Evolutionary conservation across 2,329 filamentous ascomycete species (phyloP).

Genomic region (Hymenoscyphus scutula): DNA sequence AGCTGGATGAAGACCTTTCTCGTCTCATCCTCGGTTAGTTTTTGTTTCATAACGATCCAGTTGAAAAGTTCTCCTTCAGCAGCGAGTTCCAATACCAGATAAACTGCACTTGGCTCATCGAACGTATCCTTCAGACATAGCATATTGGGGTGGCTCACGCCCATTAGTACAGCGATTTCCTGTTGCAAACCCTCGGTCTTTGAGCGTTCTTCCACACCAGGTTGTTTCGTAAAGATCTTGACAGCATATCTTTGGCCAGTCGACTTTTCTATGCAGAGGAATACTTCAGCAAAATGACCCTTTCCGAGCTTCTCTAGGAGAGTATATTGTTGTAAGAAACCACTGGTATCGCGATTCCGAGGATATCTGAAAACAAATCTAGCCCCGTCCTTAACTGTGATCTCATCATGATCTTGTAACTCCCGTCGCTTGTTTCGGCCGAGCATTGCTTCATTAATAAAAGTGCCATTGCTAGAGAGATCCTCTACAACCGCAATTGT

Average conservation of each 20-base stretch:
- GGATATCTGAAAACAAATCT: slow-evolving; percentile 93
- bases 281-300: slow-evolving; percentile 93
- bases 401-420: slow-evolving; percentile 85
- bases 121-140: slow-evolving; percentile 94
- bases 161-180: slow-evolving; percentile 94
- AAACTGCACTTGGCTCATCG: slow-evolving; percentile 85
- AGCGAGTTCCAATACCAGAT: slow-evolving; percentile 86
- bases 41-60: slow-evolving; percentile 86
- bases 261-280: slow-evolving; percentile 82
- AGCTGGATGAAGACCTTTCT: slow-evolving; percentile 87
- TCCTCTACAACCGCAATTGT: slow-evolving; percentile 81
- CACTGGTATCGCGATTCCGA: slow-evolving; percentile 67
- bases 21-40: slow-evolving; percentile 78
- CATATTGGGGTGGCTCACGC: slow-evolving; percentile 92
- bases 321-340: slow-evolving; percentile 83
- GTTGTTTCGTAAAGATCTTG: slow-evolving; percentile 88
- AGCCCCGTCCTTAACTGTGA: slow-evolving; percentile 79
- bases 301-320: slow-evolving; percentile 85
- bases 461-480: slow-evolving; percentile 93
- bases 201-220: slow-evolving; percentile 76
- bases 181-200: slow-evolving; percentile 87
- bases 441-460: slow-evolving; percentile 86
- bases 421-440: slow-evolving; percentile 90
- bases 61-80: slow-evolving; percentile 95
- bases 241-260: slow-evolving; percentile 83